Base-by-base conservation (phyloP, 352 stramenopile genomes). In the Phytophthora pinifolia region DNA sequence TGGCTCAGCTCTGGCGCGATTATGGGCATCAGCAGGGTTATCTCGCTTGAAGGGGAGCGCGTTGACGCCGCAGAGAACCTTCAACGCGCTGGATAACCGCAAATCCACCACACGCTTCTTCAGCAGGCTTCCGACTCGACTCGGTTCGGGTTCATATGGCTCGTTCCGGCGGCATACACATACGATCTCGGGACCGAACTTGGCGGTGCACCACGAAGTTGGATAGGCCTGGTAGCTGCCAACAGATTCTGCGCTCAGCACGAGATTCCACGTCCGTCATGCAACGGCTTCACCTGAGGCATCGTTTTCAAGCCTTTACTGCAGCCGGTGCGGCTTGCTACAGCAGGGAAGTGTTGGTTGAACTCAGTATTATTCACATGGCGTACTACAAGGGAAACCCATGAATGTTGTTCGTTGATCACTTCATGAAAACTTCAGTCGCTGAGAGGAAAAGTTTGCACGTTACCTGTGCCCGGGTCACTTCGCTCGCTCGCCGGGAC, bases 61-160 rank as follows among this genome's bases (percentile, higher is more conserved):
- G 52, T 56, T 58, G 45, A 53, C 52, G 52, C 43, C 37, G 37
- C 31, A 20, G 36, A 31, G 47, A 41, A 42, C 35, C 41, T 37
- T 42, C 41, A 46, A 29, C n/a, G 8, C 20, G 32, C 58, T 63
- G 54, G 48, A 64, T 55, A 56, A 30, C 18, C 31, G 54, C 60
- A 68, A 68, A 68, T 68, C 60, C 54, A 60, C 29, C 35, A 27
- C 31, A 32, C 38, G 49, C 51, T 59, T 38, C 38, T 50, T 30
- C 39, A 20, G 27, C 20, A 43, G 14, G 18, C 20, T 55, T 51
- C 51, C 22, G 20, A 27, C 22, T 43, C 27, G 25, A 44, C 48
- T 54, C 53, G 54, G 47, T 12, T 30, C 44, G 31, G 44, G 15
- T 20, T 9, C 41, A 14, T 29, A 43, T 10, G 39, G 39, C 30